A percentile compares a stretch with the other conserved stretches of the same genome.
These are phyloP conservation scores for Cyberlindnera petersonii DNA, from an alignment of 805 yeast genomes.

Conservation along the genomic window DNA sequence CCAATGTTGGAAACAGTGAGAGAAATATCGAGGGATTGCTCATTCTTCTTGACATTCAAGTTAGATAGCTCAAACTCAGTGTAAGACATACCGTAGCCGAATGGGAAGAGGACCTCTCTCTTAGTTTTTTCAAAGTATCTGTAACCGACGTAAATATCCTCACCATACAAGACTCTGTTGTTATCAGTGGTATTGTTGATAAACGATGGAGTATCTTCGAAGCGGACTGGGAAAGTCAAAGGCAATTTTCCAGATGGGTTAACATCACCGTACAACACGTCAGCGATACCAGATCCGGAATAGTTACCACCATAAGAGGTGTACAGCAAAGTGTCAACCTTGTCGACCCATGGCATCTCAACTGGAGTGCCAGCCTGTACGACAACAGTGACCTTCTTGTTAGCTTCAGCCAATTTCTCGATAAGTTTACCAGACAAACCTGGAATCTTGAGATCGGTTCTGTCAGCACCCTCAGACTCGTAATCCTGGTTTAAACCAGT, in stretches of 20 bases:
- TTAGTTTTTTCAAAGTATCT: slow-evolving; percentile 49
- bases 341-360: slow-evolving; percentile 47
- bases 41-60: slow-evolving; percentile 30
- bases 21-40: slow-evolving; percentile 26
- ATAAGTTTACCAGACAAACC: slow-evolving; percentile 43
- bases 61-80: slow-evolving; percentile 42
- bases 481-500: slow-evolving; percentile 52
- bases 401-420: slow-evolving; percentile 40
- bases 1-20: slow-evolving; percentile 47
- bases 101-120: slow-evolving; percentile 49
- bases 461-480: slow-evolving; percentile 60
- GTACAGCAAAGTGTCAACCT: slow-evolving; percentile 43
- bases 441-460: slow-evolving; percentile 49
- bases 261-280: slow-evolving; percentile 48
- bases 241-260: slow-evolving; percentile 61
- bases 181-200: slow-evolving; percentile 46
- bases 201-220: slow-evolving; percentile 54
- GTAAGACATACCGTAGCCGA: slow-evolving; percentile 62
- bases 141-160: slow-evolving; percentile 61
- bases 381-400: slow-evolving; percentile 49
- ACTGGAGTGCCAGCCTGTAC: slow-evolving; percentile 62
- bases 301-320: slow-evolving; percentile 60
- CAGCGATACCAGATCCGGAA: slow-evolving; percentile 55
- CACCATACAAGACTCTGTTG: slow-evolving; percentile 58
- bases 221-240: slow-evolving; percentile 48